These are phyloP conservation scores for Aureobasidium sp. DNA, from an alignment of 2,329 filamentous ascomycete genomes.

Conservation along the genomic window DNA sequence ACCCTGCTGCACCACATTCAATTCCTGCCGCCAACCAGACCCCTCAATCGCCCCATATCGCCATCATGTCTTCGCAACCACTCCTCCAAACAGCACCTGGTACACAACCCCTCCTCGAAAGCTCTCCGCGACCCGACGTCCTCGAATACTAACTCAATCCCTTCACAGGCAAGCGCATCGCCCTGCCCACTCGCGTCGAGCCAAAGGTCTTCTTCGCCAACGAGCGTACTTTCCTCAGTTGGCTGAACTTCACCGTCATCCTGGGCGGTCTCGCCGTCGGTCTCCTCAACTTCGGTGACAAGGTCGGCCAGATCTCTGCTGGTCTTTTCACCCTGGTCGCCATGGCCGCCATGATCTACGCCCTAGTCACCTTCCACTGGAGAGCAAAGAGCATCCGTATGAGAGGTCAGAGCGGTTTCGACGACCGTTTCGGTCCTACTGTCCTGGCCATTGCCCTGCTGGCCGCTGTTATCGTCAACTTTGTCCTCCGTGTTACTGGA, in stretches of 20 bases:
- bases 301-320: conserved; percentile 85
- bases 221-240: conserved; percentile 97
- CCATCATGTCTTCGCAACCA: conserved; percentile 85
- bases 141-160: conserved; percentile 3
- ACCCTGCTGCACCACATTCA: neutral
- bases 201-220: conserved; percentile 99
- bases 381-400: conserved; percentile 84
- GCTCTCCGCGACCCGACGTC: neutral
- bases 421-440: conserved; percentile 90
- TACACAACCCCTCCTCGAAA: conserved; percentile 34
- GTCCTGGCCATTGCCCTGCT: conserved; percentile 79
- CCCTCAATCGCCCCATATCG: conserved; percentile 7
- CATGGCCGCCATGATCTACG: conserved; percentile 93
- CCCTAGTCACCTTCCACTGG: conserved; percentile 94
- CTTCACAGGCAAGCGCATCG: conserved; percentile 82
- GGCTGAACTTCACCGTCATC: conserved; percentile 99
- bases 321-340: conserved; percentile 90
- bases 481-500: conserved; percentile 62
- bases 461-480: conserved; percentile 90
- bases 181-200: conserved; percentile 93
- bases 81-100: conserved; percentile 90
- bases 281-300: conserved; percentile 96
- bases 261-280: conserved; percentile 93
- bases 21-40: neutral
- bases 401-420: conserved; percentile 89